These are phyloP conservation scores for Coemansia sp. DNA, from an alignment of 192 early-diverging fungal species.

Conservation along the genomic window DNA sequence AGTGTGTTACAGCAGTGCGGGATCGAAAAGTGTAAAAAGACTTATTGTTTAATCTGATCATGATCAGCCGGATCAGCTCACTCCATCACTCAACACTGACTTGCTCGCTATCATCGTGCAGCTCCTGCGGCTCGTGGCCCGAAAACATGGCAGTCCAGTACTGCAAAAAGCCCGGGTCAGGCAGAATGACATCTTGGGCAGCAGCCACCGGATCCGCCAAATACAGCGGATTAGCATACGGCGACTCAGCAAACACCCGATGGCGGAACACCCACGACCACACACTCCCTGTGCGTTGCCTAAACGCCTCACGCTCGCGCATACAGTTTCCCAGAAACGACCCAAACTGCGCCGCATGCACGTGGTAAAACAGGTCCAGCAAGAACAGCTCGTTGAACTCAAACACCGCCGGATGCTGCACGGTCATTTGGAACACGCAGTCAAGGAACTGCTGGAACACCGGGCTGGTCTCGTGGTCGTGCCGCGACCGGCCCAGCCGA, in stretches of 20 bases:
- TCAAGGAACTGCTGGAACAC: conserved; percentile 98
- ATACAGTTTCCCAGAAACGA: conserved; percentile 92
- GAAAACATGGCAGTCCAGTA: conserved; percentile 49
- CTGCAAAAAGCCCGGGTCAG: conserved; percentile 34
- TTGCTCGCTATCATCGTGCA: not conserved
- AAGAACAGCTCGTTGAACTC: conserved; percentile 88
- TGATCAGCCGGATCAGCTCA: no score
- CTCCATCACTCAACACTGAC: no score
- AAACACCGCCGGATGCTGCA: conserved; percentile 85
- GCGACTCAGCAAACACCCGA: not conserved
- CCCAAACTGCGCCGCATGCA: conserved; percentile 92
- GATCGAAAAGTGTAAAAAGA: no score
- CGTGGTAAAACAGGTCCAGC: conserved; percentile 76
- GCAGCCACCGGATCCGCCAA: not conserved
- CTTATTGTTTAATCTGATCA: not conserved
- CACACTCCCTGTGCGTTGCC: conserved; percentile 58
- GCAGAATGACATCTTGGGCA: conserved; percentile 13
- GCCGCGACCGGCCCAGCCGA: conserved; percentile 40
- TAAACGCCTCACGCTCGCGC: conserved; percentile 59
- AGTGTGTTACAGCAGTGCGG: no score
- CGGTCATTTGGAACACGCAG: conserved; percentile 90
- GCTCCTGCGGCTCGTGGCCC: conserved; percentile 30
- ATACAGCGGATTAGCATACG: conserved; percentile 27
- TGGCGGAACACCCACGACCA: conserved; percentile 73
- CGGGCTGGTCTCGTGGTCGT: conserved; percentile 82